These are phyloP conservation scores for Eucalyptus rudis DNA, from an alignment of 345 rosid genomes.

Conservation along the genomic window DNA sequence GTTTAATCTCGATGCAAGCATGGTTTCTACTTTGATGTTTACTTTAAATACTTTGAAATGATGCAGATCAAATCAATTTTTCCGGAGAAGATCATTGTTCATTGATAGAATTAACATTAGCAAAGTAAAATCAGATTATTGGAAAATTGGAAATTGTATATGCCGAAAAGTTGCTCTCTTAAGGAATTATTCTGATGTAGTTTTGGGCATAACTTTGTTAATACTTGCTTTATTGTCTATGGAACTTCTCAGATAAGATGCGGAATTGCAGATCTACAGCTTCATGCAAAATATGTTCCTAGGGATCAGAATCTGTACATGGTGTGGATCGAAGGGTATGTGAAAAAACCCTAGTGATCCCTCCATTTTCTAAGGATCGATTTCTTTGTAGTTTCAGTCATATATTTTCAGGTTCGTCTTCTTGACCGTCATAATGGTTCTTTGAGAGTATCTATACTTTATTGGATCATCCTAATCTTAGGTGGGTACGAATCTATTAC, in stretches of 20 bases:
- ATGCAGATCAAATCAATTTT: too few relatives aligned
- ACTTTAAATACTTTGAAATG: too few relatives aligned
- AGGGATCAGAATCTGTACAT: constrained; percentile 58
- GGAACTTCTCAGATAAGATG: constrained; percentile 12
- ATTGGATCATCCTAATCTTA: neutral
- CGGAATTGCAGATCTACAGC: constrained; percentile 57
- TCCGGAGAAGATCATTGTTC: neutral
- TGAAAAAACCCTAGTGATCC: constrained; percentile 10
- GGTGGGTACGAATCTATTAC: neutral
- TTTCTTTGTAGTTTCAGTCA: constrained; percentile 75
- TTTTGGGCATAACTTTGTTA: neutral
- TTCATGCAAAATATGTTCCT: constrained; percentile 53
- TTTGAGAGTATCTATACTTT: neutral
- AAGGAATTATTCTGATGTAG: neutral
- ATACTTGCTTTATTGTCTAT: neutral
- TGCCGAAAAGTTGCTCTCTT: neutral
- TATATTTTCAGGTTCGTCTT: constrained; percentile 61
- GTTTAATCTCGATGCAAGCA: too few relatives aligned
- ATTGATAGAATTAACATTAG: neutral
- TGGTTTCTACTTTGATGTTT: neutral
- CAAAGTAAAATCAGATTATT: neutral
- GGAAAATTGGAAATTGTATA: neutral
- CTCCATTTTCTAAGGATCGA: constrained; percentile 59
- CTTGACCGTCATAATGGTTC: neutral
- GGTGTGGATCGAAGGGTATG: constrained; percentile 65